Evolutionary conservation across 169 alveolate species (phyloP).

Genomic region (Plasmodium vinckei): DNA sequence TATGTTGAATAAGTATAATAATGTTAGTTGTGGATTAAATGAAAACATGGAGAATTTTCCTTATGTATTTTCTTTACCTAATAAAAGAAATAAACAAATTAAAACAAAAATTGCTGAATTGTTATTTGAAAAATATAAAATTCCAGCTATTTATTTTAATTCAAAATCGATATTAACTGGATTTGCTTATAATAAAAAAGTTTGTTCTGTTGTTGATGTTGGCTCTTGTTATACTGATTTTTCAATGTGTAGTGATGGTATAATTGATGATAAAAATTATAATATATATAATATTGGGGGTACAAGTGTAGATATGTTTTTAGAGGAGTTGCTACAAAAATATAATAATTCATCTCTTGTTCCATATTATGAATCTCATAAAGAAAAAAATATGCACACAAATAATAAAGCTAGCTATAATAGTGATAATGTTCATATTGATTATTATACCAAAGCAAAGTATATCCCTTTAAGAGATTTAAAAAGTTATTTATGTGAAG

Average conservation of each 20-base stretch:
- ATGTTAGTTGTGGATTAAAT: conserved; percentile 44
- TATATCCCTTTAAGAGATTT: conserved; percentile 56
- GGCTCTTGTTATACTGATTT: conserved; percentile 60
- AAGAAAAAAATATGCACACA: not conserved
- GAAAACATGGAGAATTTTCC: conserved; percentile 42
- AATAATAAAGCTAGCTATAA: not conserved
- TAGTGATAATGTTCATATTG: conserved; percentile 28
- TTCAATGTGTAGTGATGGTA: conserved; percentile 51
- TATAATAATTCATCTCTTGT: conserved; percentile 27
- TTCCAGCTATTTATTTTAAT: conserved; percentile 44
- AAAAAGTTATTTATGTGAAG: conserved; percentile 69
- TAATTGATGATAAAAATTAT: conserved; percentile 55
- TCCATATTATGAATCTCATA: conserved; percentile 41
- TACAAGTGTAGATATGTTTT: conserved; percentile 20
- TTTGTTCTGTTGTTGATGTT: conserved; percentile 51
- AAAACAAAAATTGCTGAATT: conserved; percentile 41
- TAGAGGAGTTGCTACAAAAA: conserved; percentile 39
- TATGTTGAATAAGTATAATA: conserved; percentile 48
- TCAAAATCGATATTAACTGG: conserved; percentile 46
- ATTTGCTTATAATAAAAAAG: conserved; percentile 48
- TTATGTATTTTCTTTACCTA: conserved; percentile 60
- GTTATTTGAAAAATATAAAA: conserved; percentile 50
- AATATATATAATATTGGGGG: conserved; percentile 67
- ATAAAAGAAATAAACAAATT: conserved; percentile 52
- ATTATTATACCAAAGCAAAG: conserved; percentile 49